Conservation (phyloP, 2,329 filamentous ascomycete species). For the Penicillium sp. region DNA sequence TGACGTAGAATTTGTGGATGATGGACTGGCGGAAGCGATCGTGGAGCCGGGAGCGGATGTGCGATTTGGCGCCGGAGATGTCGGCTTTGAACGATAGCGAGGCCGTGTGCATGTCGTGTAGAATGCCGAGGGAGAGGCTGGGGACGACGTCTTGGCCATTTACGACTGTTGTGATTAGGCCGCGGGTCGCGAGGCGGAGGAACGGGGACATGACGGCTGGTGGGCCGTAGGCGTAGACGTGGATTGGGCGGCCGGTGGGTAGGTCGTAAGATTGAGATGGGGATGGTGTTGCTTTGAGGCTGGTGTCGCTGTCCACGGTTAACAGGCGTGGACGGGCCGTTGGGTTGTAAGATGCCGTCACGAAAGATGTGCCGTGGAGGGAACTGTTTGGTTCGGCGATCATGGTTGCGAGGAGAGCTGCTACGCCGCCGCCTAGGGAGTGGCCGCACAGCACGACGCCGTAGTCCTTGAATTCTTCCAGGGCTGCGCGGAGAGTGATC, state of each 20-base stretch:
- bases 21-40: constrained; percentile 62
- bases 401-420: constrained; percentile 68
- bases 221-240: constrained; percentile 76
- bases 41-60: constrained; percentile 67
- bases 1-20: constrained; percentile 60
- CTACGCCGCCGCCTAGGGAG: constrained; percentile 68
- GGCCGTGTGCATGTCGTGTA: constrained; percentile 72
- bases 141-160: constrained; percentile 74
- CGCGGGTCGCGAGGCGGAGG: constrained; percentile 67
- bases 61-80: constrained; percentile 63
- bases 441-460: constrained; percentile 68
- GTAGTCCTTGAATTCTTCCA: constrained; percentile 67
- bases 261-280: constrained; percentile 47
- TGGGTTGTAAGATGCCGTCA: constrained; percentile 53
- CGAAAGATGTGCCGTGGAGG: constrained; percentile 56
- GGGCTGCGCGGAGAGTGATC: constrained; percentile 62
- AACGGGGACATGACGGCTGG: constrained; percentile 70
- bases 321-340: constrained; percentile 40
- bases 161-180: constrained; percentile 71
- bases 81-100: constrained; percentile 72
- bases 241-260: constrained; percentile 67
- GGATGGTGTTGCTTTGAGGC: constrained; percentile 17
- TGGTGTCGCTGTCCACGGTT: constrained; percentile 23
- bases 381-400: constrained; percentile 60
- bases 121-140: constrained; percentile 67